Evolutionary conservation across 495 filamentous ascomycete genomes (phyloP), one percentile per base, ranked within the genome.

Genomic region (Penicillium lividum): DNA sequence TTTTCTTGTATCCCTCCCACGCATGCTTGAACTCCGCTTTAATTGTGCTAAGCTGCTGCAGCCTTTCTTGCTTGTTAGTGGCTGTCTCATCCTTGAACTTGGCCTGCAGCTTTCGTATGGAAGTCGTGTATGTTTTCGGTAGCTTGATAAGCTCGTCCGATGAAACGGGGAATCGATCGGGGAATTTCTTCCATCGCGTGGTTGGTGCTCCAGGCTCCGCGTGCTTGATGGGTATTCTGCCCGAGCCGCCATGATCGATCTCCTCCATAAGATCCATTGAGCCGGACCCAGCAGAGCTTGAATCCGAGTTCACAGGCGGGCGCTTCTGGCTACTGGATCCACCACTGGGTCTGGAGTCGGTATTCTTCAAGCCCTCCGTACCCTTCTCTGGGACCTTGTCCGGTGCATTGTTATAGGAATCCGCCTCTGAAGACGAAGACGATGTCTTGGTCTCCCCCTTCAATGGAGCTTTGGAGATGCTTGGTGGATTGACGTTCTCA

Each of bases 71-170:
- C 59, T 84, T 86, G 11, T 80, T 83, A 8, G 77, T 71, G 0
- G 80, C 69, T 0, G 83, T 76, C 65, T 96, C 91, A 56, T 84
- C 77, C 57, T 75, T 72, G 71, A 94, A 91, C 0, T 75, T 70
- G 58, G 84, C 80, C 71, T 98, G 95, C 33, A 98, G 84, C 62
- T 80, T 80, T 3, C 90, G 90, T 18, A 97, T 86, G 0, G 77
- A 28, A 66, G 86, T 87, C 2, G 89, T 78, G 29, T 78, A 77
- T 29, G 85, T 88, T 22, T 85, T 86, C 11, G 94, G 94, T 18
- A 98, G 79, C 45, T 77, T 77, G 64, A 95, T 92, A 51, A 95
- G 67, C 16, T 86, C 83, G 54, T 82, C 82, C 10, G 79, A 68
- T 16, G 86, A 79, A 7, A 97, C 71, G 3, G 92, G 91, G 73